These are phyloP conservation scores for Physcomitrium patens DNA, from an alignment of 225 moss, liverwort and hornwort genomes.

Conservation along the genomic window DNA sequence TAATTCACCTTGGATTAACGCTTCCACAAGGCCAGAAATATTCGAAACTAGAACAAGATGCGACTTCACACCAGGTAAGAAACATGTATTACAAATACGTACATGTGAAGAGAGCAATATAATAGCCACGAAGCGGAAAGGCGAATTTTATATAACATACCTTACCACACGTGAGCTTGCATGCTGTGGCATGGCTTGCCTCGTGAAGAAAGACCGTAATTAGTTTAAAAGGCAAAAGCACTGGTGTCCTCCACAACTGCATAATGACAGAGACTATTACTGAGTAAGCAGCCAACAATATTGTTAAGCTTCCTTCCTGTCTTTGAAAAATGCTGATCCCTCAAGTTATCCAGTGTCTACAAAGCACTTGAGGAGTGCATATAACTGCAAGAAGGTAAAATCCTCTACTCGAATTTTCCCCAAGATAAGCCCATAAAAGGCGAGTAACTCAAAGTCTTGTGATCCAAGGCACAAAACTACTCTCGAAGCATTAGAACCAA, in stretches of 20 bases:
- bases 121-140: neutral
- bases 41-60: conserved; percentile 2
- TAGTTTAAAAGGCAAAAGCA: conserved; percentile 93
- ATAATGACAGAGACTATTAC: conserved; percentile 25
- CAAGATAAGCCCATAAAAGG: conserved; percentile 21
- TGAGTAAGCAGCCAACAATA: neutral
- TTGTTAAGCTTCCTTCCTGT: neutral
- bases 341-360: conserved; percentile 9
- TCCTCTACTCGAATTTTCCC: neutral
- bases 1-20: neutral
- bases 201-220: conserved; percentile 97
- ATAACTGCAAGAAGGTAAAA: neutral
- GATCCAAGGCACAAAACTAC: conserved; percentile 8
- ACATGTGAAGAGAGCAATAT: neutral
- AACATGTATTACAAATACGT: conserved; percentile 10
- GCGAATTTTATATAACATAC: conserved; percentile 47
- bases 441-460: neutral
- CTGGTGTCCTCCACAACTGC: conserved; percentile 92
- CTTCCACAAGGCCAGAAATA: neutral
- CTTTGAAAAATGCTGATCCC: neutral
- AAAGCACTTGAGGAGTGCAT: conserved; percentile 10
- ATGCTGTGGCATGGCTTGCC: conserved; percentile 96
- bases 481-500: conserved; percentile 2
- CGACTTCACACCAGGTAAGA: conserved; percentile 11
- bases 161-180: conserved; percentile 89